phyloP scores from a whole-genome alignment of 2,329 filamentous ascomycete genomes.

The Penicillium sp. region DNA sequence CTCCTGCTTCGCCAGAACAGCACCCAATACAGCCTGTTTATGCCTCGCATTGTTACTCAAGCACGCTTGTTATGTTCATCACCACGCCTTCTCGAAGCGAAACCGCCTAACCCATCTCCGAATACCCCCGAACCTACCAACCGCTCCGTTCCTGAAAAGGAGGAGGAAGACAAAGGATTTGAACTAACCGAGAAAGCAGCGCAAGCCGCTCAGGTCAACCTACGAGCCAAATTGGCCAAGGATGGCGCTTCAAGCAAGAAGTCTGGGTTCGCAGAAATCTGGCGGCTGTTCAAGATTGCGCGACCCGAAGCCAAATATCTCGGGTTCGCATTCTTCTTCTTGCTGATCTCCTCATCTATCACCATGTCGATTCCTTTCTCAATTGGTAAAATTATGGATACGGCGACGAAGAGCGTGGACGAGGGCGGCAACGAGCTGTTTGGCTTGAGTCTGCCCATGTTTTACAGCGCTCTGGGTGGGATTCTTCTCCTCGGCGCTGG shows the following conservation, averaged over 20 bases:
- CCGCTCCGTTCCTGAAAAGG: constrained; percentile 37
- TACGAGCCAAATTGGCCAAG: constrained; percentile 81
- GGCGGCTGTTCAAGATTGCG: constrained; percentile 83
- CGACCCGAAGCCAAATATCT: constrained; percentile 77
- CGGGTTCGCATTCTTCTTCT: constrained; percentile 71
- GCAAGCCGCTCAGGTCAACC: constrained; percentile 81
- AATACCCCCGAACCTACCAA: constrained; percentile 23
- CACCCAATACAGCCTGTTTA: constrained; percentile 9
- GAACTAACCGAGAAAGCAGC: constrained; percentile 75
- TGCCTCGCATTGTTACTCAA: constrained; percentile 19
- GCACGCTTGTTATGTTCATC: constrained; percentile 29
- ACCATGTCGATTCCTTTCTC: constrained; percentile 97
- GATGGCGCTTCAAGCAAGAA: constrained; percentile 57
- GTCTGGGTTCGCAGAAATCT: constrained; percentile 70
- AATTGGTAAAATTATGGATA: constrained; percentile 90
- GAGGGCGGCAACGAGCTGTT: constrained; percentile 67
- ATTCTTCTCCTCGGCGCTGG: constrained; percentile 78
- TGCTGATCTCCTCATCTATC: constrained; percentile 84
- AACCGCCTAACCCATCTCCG: constrained; percentile 17
- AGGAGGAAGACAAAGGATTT: constrained; percentile 57
- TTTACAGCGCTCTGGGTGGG: constrained; percentile 74
- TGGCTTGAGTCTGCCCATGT: constrained; percentile 77
- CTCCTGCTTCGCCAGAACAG: constrained; percentile 14
- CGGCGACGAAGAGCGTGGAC: constrained; percentile 68
- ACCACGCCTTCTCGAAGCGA: constrained; percentile 24